Evolutionary conservation across 305 asterid species (phyloP).

Genomic region (Plantago lanceolata): DNA sequence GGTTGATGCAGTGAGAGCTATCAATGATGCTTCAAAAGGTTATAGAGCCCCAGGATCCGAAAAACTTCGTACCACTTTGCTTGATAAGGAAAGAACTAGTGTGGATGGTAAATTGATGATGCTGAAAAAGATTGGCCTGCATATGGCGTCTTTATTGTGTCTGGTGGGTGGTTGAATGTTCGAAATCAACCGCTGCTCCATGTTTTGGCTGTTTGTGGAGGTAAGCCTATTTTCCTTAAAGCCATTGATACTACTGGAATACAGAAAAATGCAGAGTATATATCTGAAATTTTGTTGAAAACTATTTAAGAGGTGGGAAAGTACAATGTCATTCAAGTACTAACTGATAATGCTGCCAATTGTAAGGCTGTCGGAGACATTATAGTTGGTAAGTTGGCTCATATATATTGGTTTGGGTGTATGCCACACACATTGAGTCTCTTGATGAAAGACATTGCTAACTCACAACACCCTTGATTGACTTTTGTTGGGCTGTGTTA

Average conservation of each 20-base stretch:
- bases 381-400: neutral
- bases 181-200: neutral
- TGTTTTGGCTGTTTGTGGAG: neutral
- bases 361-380: neutral
- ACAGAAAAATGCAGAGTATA: too few species aligned
- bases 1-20: too few species aligned
- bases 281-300: neutral
- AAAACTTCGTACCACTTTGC: too few species aligned
- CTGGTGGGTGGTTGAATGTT: neutral
- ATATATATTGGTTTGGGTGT: neutral
- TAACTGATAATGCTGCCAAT: neutral
- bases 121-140: neutral
- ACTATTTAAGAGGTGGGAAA: neutral
- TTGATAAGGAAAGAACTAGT: too few species aligned
- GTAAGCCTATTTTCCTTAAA: neutral
- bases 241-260: neutral
- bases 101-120: too few species aligned
- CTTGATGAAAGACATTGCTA: neutral
- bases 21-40: too few species aligned
- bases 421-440: conserved; percentile 4
- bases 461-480: neutral
- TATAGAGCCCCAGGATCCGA: too few species aligned
- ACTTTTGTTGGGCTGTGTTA: neutral
- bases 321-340: neutral
- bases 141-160: neutral